Percentiles rank a stretch among this genome's conserved stretches.
These are phyloP conservation scores for Suillus variegatus DNA, from an alignment of 768 basidiomycete species.

Conservation along the genomic window DNA sequence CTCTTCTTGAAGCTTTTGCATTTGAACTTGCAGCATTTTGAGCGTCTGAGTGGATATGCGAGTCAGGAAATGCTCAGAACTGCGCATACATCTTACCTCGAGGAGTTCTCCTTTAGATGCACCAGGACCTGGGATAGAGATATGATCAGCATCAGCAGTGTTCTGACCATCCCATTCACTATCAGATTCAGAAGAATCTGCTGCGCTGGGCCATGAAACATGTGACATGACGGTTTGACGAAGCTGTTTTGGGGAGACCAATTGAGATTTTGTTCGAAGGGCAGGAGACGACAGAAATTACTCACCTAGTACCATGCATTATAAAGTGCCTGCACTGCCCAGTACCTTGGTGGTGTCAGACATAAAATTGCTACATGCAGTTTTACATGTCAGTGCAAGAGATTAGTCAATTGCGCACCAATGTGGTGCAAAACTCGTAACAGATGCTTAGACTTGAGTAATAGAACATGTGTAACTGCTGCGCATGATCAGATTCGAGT, in stretches of 20 bases:
- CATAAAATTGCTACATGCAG: not conserved
- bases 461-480: too few relatives aligned
- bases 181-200: not conserved
- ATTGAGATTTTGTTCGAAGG: not conserved
- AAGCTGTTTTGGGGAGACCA: not conserved
- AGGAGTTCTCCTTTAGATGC: not conserved
- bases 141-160: not conserved
- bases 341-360: too few relatives aligned
- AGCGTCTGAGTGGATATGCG: too few relatives aligned
- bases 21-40: too few relatives aligned
- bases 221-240: not conserved
- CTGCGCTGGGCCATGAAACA: not conserved
- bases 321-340: too few relatives aligned
- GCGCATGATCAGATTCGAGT: too few relatives aligned
- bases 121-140: not conserved
- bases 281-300: not conserved
- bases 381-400: not conserved
- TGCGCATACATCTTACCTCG: not conserved
- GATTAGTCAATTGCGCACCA: not conserved
- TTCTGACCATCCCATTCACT: not conserved
- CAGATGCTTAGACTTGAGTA: not conserved
- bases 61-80: too few relatives aligned
- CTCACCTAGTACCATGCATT: not conserved
- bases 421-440: not conserved
- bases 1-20: too few relatives aligned